Base-by-base conservation (phyloP, 345 rosid genomes). In the Camelina hispida region DNA sequence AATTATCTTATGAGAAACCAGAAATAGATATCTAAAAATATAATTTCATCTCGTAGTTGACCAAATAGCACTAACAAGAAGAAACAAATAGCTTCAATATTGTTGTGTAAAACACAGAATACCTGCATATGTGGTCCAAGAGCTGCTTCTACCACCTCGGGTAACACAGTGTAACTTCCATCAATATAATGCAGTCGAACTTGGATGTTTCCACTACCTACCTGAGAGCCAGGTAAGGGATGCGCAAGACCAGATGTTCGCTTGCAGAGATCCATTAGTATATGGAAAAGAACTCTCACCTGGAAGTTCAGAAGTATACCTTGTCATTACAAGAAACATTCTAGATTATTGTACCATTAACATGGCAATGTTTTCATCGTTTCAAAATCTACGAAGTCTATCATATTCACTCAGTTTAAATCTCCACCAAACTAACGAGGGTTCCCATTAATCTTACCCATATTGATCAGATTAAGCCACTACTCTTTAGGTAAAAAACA, bases 81-180 rank as follows among this genome's bases (percentile, higher is more conserved):
- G 15, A 55, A 68, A 28, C 4, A 42, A 48, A 50, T 22, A 51
- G 23, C 54, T 57, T 50, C 35, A 7, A 10, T 30, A 12, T 37
- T 28, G 20, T 32, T 5, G 44, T 38, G 52, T 80, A 87, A 28
- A 32, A 3, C 22, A 69, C 68, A 64, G 10, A 30, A 46, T 86
- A 93, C 99, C 98, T 96, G 99, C 97, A 96, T 93, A 79, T 96
- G 97, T 12, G 99, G 99, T 67, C 97, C 98, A 55, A 96, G 94
- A 22, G 99, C 93, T 53, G 98, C 99, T 87, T 93, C 98, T 70
- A 96, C 99, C 67, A 93, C 99, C 85, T 96, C 99, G 1, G 98
- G 98, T 83, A 96, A 85, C 53, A 96, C 98, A 14, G 97, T 96
- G 78, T 96, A 91, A 68, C 91, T 93, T 63, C 98, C 99, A 74